Evolutionary conservation across 2,329 filamentous ascomycete species (phyloP).

Genomic region (Calonectria leucothoes): DNA sequence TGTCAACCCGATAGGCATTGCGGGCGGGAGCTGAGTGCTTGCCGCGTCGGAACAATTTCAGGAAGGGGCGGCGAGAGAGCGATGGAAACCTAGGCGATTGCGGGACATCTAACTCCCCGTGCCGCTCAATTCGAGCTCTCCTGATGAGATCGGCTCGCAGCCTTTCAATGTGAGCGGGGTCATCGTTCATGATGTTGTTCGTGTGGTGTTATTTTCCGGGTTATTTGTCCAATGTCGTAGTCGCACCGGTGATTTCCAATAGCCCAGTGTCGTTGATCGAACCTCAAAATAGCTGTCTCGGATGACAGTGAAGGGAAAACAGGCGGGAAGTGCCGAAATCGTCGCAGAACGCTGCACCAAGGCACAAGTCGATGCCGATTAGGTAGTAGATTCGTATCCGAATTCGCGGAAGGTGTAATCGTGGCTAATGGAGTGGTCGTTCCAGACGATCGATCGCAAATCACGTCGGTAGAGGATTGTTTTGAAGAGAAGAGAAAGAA

Average conservation of each 20-base stretch:
- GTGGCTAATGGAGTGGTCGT: neutral
- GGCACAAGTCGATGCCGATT: neutral
- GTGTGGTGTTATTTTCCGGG: neutral
- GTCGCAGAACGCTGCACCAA: neutral
- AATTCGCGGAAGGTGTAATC: neutral
- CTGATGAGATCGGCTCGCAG: slow-evolving; percentile 47
- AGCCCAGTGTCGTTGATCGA: neutral
- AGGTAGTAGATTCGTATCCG: neutral
- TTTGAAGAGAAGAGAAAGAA: neutral
- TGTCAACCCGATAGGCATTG: slow-evolving; percentile 37
- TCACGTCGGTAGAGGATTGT: neutral
- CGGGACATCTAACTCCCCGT: slow-evolving; percentile 24
- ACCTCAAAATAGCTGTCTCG: neutral
- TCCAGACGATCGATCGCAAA: neutral
- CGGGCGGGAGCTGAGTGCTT: slow-evolving; percentile 27
- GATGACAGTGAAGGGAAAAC: neutral
- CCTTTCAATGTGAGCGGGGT: slow-evolving; percentile 44
- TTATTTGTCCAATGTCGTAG: neutral
- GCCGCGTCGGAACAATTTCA: slow-evolving; percentile 32
- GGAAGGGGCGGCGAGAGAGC: slow-evolving; percentile 24
- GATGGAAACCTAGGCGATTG: slow-evolving; percentile 12
- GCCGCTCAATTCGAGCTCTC: slow-evolving; percentile 44
- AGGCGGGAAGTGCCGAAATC: neutral
- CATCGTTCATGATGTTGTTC: slow-evolving; percentile 33
- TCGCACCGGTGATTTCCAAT: neutral